Evolutionary conservation across 805 yeast species (phyloP), one percentile per base, ranked within the genome.

Genomic region (Ogataea thermomethanolica): DNA sequence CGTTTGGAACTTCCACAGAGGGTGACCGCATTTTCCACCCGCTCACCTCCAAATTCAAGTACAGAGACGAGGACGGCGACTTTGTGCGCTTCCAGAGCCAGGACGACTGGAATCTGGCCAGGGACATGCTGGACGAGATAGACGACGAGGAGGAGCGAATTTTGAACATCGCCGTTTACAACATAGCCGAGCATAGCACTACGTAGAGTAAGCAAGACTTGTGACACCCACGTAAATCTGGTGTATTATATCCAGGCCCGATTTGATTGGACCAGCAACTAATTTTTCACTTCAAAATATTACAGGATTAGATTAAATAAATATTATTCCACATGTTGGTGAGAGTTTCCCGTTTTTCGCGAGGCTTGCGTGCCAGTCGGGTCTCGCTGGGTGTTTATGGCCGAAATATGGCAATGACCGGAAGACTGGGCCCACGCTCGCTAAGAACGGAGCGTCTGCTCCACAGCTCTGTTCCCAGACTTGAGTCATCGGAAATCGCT

Each of bases 11-110:
- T 17, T 70, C 61, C 10, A 27, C 36, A 4, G 48, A 46, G 23
- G 49, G 41, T 46, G 55, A n/a, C 59, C 59, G 33, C 36, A 25
- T 33, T 34, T 39, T 69, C 64, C 15, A 31, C 4, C 20, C 40
- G 10, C 44, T 41, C 1, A 44, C 26, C 13, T 64, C 75, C 28
- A 74, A 83, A 53, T 71, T 93, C 45, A 81, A 81, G 61, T 91
- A 88, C 59, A 79, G 79, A 58, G 99, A 93, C 62, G 99, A 93
- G 63, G 99, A 93, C 59, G 96, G 95, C 12, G 99, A 93, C 59
- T 83, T 77, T 58, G 95, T 93, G 30, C 79, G 84, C 34, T 78
- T 91, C 63, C 84, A 81, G 50, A 78, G 88, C 24, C 84, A 83
- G 46, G 97, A 91, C 37, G 98, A 91, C 59, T 84, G 96, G 86